Evolutionary conservation across 2,329 filamentous ascomycete genomes (phyloP), one percentile per base, ranked within the genome.

Genomic region (Ciborinia camelliae): DNA sequence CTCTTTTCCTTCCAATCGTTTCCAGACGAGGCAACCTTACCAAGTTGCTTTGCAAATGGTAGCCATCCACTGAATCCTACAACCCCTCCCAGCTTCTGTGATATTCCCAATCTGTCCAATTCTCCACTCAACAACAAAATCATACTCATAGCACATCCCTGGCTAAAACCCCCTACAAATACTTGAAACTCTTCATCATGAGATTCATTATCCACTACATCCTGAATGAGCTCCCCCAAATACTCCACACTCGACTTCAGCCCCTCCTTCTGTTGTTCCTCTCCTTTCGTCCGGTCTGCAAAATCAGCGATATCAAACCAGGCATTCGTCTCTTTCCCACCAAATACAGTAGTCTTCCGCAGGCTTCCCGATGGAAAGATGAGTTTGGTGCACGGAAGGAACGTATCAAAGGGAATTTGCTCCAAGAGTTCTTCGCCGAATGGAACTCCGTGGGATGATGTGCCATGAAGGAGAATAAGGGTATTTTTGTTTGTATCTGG

Each of bases 391-490:
- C 37, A 32, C 43, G 69, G 62, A 4, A 57, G 39, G 35, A 60
- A 54, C 37, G 8, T 28, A 41, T 77, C 76, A 6, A 78, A 73
- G 75, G 72, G 76, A 43, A 73, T 71, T 62, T 68, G 68, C 7
- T 63, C 62, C 37, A 79, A 70, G 20, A 81, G 68, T 3, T 73
- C 71, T 28, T 65, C 58, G 5, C 77, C 77, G 50, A 81, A 79
- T 18, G 69, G 68, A 4, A 72, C 65, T 23, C 75, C 75, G 26
- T 72, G 73, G 43, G 72, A 75, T 35, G 77, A 78, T 41, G 76
- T 76, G 23, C 78, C 78, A 58, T 80, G 78, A n/a, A 79, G 75
- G 60, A 79, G 70, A 37, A 79, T 76, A 37, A 79, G 53, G 2
- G 77, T 77, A 3, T 60, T 62, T 9, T 54, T 66, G 57, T 79